Evolutionary conservation across 75 land plant genomes (phyloP), one percentile per base, ranked within the genome.

Genomic region (Pinus tabuliformis): DNA sequence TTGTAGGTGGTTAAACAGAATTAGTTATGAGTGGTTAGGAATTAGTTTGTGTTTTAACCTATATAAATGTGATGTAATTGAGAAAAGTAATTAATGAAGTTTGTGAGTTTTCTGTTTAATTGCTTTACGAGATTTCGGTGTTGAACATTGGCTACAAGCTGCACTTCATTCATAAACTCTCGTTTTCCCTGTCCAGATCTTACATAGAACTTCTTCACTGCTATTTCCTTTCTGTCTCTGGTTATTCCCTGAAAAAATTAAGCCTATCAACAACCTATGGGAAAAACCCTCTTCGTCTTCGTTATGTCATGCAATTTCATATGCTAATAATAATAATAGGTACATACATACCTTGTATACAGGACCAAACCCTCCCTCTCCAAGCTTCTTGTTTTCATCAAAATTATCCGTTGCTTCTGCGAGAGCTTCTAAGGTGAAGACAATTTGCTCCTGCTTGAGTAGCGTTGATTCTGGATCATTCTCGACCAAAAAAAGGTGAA

Each of bases 101-200:
- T n/a, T n/a, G n/a, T n/a, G n/a, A n/a, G n/a, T n/a, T n/a, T n/a
- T n/a, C n/a, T n/a, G n/a, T n/a, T n/a, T n/a, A n/a, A n/a, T n/a
- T n/a, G n/a, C n/a, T n/a, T 58, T 21, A 76, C 77, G 0, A 21
- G 24, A 26, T 60, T 60, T 60, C 62, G 26, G 8, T 22, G 18
- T 8, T 73, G 60, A 57, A 79, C 77, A n/a, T 22, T 59, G 37
- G 80, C 39, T 18, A 79, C 59, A 37, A 73, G 26, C 20, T 62
- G 49, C 30, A 73, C 77, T 65, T 79, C 80, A 45, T 79, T 79
- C 49, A 79, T n/a, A 74, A 79, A 79, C 49, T 79, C 66, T 22
- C 58, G 3, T 21, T 42, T 58, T 6, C 57, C 52, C 42, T 56
- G 62, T 73, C 37, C 59, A 22, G 36, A 65, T 56, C 73, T 52